Percentiles rank a stretch among this genome's conserved stretches.
Conservation (phyloP, 768 basidiomycete species). For the Russula dissimulans region DNA sequence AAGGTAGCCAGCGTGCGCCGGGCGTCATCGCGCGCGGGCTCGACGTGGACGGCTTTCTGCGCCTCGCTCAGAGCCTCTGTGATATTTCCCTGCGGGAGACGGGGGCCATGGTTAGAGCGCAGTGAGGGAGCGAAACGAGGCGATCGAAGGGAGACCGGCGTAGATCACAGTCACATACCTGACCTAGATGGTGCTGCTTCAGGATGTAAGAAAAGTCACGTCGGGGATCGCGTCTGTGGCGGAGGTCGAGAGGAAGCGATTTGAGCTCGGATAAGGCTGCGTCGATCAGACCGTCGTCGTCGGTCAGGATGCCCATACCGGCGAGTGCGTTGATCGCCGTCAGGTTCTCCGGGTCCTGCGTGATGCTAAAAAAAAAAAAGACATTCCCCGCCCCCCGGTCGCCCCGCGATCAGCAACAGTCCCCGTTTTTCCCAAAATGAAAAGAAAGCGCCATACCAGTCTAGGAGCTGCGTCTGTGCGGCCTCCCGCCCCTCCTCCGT, state of each 20-base stretch:
- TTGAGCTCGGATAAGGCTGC: conserved; percentile 80
- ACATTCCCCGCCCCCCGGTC: not conserved
- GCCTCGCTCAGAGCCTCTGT: conserved; percentile 26
- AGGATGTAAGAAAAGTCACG: conserved; percentile 66
- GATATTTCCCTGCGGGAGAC: conserved; percentile 34
- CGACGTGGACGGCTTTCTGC: conserved; percentile 47
- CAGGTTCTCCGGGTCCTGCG: conserved; percentile 67
- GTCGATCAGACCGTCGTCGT: conserved; percentile 72
- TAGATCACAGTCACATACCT: conserved; percentile 36
- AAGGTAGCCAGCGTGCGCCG: conserved; percentile 49
- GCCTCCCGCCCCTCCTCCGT: conserved; percentile 66
- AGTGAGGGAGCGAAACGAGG: not conserved
- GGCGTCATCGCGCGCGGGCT: conserved; percentile 42
- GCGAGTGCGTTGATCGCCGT: conserved; percentile 76
- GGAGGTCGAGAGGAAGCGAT: conserved; percentile 54
- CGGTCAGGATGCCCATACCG: conserved; percentile 80
- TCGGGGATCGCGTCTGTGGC: conserved; percentile 56
- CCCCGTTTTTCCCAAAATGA: not conserved
- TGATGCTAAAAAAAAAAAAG: conserved; percentile 42
- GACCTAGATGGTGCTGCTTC: conserved; percentile 60
- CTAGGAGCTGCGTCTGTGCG: conserved; percentile 70
- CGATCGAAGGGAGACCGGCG: no score
- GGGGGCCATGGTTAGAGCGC: no score
- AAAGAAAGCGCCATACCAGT: conserved; percentile 53
- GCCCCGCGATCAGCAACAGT: conserved; percentile 1